Percentiles rank a stretch among this genome's conserved stretches.
Conservation (phyloP, 192 early-diverging fungal species). For the Coemansia sp. region DNA sequence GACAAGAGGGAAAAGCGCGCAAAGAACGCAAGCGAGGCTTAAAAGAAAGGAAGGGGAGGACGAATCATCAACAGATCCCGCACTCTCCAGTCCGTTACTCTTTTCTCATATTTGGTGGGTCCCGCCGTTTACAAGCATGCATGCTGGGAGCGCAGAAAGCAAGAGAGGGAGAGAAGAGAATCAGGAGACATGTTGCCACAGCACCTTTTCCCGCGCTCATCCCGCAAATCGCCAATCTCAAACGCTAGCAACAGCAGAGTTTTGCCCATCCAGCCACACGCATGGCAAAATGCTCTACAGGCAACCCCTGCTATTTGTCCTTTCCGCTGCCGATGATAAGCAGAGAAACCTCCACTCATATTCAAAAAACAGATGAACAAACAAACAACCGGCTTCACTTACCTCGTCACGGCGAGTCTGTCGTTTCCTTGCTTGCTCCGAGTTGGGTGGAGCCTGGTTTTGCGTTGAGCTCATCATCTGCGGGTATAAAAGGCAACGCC, state of each 20-base stretch:
- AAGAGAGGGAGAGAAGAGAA: neutral
- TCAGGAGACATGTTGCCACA: neutral
- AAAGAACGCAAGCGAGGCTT: no score
- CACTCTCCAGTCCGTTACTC: no score
- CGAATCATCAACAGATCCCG: no score
- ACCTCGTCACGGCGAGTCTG: conserved; percentile 54
- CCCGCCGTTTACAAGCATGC: no score
- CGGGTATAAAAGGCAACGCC: neutral
- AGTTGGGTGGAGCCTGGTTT: conserved; percentile 22
- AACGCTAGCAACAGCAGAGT: no score
- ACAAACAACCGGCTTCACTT: conserved; percentile 6
- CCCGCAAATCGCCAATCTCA: no score
- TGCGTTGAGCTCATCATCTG: conserved; percentile 49
- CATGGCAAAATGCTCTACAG: no score
- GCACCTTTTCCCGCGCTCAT: neutral
- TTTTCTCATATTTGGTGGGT: no score
- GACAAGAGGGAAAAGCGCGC: no score
- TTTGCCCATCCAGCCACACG: no score
- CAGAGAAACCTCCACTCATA: neutral
- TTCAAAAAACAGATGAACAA: neutral
- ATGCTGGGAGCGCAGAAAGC: neutral
- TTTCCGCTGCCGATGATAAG: neutral
- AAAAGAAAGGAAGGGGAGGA: no score
- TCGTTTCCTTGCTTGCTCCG: conserved; percentile 52
- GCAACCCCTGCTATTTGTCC: neutral